phyloP scores from a whole-genome alignment of 441 rosid species.

The Syzygium syzygioides region DNA sequence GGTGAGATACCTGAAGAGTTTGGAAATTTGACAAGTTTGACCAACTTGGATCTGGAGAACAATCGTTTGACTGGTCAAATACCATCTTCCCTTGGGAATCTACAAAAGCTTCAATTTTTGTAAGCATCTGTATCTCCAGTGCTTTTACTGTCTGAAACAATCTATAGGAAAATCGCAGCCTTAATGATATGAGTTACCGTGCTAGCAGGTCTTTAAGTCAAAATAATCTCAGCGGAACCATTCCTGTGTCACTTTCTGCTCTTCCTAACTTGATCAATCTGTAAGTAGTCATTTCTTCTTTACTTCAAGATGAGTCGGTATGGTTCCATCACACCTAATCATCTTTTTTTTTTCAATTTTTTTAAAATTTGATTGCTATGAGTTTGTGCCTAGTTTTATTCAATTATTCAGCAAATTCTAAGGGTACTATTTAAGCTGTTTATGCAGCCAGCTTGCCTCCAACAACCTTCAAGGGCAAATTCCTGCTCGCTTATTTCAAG shows the following conservation, averaged over 20 bases:
- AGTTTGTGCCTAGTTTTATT: not conserved
- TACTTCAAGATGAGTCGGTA: not conserved
- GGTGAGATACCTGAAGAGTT: conserved; percentile 81
- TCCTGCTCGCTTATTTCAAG: conserved; percentile 55
- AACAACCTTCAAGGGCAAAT: conserved; percentile 70
- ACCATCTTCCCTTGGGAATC: conserved; percentile 78
- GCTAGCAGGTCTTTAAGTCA: conserved; percentile 66
- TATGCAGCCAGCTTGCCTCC: conserved; percentile 71
- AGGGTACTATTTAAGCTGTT: not conserved
- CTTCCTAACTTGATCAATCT: conserved; percentile 64
- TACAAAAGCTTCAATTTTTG: conserved; percentile 87
- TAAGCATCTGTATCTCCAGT: conserved; percentile 30
- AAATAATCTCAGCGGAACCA: conserved; percentile 72
- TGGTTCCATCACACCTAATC: not conserved
- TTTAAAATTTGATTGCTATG: not conserved
- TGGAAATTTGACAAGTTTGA: conserved; percentile 78
- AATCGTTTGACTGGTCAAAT: conserved; percentile 68
- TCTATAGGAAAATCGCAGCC: not conserved
- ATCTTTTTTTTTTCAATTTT: not conserved
- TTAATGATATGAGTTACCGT: not conserved
- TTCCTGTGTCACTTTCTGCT: conserved; percentile 60
- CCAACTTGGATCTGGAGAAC: conserved; percentile 78
- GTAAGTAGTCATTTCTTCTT: conserved; percentile 35
- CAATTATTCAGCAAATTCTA: not conserved
- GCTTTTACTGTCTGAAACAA: conserved; percentile 5